Conservation (phyloP, 805 yeast species). For the Saturnispora bothae region DNA sequence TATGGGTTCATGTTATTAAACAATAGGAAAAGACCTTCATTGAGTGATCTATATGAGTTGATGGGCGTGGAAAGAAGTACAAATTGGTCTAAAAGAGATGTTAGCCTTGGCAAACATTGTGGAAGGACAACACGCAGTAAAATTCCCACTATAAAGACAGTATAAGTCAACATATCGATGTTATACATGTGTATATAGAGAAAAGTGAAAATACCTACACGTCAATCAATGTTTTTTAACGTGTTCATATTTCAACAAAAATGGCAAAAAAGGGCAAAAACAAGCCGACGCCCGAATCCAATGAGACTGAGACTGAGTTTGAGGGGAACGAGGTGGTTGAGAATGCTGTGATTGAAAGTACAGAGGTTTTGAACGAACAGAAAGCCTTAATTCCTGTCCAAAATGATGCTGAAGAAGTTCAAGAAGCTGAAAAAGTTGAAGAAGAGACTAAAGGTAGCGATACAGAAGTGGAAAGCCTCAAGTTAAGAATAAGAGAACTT, state of each 20-base stretch:
- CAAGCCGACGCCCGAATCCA: slow-evolving; percentile 5
- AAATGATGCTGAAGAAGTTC: not conserved
- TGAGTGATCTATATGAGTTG: slow-evolving; percentile 51
- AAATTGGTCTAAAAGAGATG: slow-evolving; percentile 33
- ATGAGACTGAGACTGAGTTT: not conserved
- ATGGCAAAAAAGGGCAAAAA: slow-evolving; percentile 12
- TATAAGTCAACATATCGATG: not conserved
- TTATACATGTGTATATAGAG: no score
- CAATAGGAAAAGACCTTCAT: slow-evolving; percentile 59
- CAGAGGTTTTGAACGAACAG: no score
- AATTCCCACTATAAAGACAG: slow-evolving; percentile 16
- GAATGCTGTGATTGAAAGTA: no score
- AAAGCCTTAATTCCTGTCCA: not conserved
- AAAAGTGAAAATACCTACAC: no score
- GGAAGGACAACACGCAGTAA: slow-evolving; percentile 21
- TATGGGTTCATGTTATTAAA: slow-evolving; percentile 53
- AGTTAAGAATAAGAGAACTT: no score
- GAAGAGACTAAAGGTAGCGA: not conserved
- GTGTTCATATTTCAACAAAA: no score
- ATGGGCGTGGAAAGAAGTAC: slow-evolving; percentile 66
- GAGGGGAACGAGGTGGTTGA: not conserved
- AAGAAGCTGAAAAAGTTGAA: not conserved
- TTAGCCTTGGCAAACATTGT: slow-evolving; percentile 21
- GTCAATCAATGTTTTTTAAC: no score
- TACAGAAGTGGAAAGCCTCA: not conserved